Conservation (phyloP, 1,284 basidiomycete species). For the Omphalotus olearius region DNA sequence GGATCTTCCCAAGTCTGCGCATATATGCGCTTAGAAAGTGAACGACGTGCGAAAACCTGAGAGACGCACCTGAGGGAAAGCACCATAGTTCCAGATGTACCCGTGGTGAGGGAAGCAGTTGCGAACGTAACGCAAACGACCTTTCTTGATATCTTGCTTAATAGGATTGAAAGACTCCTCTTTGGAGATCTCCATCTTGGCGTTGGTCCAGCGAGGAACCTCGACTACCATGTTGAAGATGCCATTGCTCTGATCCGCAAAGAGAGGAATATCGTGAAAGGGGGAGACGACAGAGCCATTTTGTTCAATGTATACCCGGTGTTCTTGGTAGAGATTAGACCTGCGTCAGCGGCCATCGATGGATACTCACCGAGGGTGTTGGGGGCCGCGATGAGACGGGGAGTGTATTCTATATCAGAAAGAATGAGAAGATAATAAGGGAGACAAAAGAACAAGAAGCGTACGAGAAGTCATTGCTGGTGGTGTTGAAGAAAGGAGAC, state of each 20-base stretch:
- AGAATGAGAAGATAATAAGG: slow-evolving; percentile 16
- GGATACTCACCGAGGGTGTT: slow-evolving; percentile 79
- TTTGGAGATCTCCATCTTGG: slow-evolving; percentile 98
- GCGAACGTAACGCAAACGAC: slow-evolving; percentile 94
- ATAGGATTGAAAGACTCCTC: slow-evolving; percentile 98
- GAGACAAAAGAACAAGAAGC: slow-evolving; percentile 24
- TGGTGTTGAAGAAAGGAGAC: slow-evolving; percentile 45
- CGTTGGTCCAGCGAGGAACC: slow-evolving; percentile 99
- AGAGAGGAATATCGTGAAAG: slow-evolving; percentile 96
- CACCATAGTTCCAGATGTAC: slow-evolving; percentile 98
- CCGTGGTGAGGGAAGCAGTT: slow-evolving; percentile 99
- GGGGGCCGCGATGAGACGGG: slow-evolving; percentile 81
- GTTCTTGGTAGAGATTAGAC: slow-evolving; percentile 52
- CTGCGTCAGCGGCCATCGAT: slow-evolving; percentile 1
- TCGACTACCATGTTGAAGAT: slow-evolving; percentile 99
- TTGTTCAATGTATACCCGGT: slow-evolving; percentile 93
- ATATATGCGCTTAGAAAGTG: not conserved
- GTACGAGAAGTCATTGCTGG: slow-evolving; percentile 54
- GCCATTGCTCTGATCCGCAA: slow-evolving; percentile 88
- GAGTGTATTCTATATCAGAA: slow-evolving; percentile 52
- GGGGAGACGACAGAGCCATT: slow-evolving; percentile 83
- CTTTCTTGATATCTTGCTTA: slow-evolving; percentile 98
- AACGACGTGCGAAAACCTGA: not conserved
- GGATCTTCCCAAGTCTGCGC: slow-evolving; percentile 98
- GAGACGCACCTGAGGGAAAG: slow-evolving; percentile 82